Evolutionary conservation across 2,329 filamentous ascomycete genomes (phyloP).

Genomic region (Pseudogymnoascus sp.): DNA sequence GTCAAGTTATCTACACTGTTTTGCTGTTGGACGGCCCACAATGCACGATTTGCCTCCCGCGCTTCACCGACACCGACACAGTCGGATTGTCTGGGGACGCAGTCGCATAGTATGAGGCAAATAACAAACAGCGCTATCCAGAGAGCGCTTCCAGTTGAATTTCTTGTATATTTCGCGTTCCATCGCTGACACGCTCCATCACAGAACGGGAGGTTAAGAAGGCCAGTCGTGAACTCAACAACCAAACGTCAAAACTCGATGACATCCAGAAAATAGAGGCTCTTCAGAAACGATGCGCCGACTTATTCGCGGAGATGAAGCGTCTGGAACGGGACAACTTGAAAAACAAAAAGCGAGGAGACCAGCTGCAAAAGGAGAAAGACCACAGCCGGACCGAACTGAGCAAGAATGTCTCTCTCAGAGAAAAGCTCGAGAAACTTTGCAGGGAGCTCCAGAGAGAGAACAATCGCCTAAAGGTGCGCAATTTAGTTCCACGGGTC

Average conservation of each 20-base stretch:
- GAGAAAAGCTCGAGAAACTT: constrained; percentile 94
- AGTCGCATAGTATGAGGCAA: not conserved
- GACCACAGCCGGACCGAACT: constrained; percentile 82
- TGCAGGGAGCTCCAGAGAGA: constrained; percentile 91
- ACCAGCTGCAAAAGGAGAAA: constrained; percentile 93
- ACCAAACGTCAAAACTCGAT: constrained; percentile 83
- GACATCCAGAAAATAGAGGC: constrained; percentile 86
- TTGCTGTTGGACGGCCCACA: not conserved
- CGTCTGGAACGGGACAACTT: constrained; percentile 86
- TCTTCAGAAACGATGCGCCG: constrained; percentile 82
- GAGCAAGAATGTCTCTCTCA: constrained; percentile 81
- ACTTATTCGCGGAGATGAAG: constrained; percentile 91
- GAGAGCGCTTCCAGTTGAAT: no score
- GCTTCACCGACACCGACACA: not conserved
- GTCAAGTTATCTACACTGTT: constrained; percentile 28
- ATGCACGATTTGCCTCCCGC: not conserved
- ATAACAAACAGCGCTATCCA: not conserved
- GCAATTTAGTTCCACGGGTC: not conserved
- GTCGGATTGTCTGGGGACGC: not conserved
- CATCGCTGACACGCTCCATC: constrained; percentile 10
- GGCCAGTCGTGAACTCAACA: constrained; percentile 82
- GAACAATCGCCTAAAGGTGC: constrained; percentile 95
- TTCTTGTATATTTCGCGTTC: not conserved
- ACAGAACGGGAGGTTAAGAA: constrained; percentile 89
- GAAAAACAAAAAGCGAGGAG: constrained; percentile 92